These are phyloP conservation scores for Urostyla sp. DNA, from an alignment of 73 alveolate genomes.

Conservation along the genomic window DNA sequence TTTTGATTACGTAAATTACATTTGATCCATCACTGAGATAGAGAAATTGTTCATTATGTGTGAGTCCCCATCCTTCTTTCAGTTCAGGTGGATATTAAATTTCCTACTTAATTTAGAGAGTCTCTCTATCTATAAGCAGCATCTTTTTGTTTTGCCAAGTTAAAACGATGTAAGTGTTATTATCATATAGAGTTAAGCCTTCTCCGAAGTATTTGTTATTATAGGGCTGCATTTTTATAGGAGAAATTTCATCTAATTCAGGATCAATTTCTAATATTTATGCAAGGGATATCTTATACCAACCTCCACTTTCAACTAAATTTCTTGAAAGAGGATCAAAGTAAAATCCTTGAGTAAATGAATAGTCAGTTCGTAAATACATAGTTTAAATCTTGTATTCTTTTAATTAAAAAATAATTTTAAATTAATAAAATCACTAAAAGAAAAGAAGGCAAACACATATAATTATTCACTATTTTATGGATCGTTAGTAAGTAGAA, in stretches of 20 bases:
- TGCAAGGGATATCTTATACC: not conserved
- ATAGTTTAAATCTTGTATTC: slow-evolving; percentile 3
- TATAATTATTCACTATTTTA: no score
- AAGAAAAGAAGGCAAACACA: no score
- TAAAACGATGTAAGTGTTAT: slow-evolving; percentile 6
- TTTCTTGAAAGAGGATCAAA: not conserved
- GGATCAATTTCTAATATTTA: not conserved
- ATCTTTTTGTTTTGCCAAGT: slow-evolving; percentile 1
- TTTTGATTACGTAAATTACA: not conserved
- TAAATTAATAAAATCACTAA: no score
- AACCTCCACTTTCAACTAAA: slow-evolving; percentile 21
- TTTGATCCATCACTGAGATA: slow-evolving; percentile 22
- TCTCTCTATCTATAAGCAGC: slow-evolving; percentile 16
- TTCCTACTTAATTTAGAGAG: not conserved
- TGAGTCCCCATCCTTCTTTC: slow-evolving; percentile 41
- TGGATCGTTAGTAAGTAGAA: no score
- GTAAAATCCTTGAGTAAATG: slow-evolving; percentile 30
- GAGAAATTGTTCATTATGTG: not conserved
- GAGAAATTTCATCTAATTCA: not conserved
- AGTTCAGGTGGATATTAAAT: not conserved
- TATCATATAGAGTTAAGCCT: not conserved
- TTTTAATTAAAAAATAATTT: no score
- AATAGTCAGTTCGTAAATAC: not conserved
- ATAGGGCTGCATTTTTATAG: not conserved
- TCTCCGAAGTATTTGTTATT: slow-evolving; percentile 24